Conservation (phyloP, 2,329 filamentous ascomycete species). For the Phoma sp. region DNA sequence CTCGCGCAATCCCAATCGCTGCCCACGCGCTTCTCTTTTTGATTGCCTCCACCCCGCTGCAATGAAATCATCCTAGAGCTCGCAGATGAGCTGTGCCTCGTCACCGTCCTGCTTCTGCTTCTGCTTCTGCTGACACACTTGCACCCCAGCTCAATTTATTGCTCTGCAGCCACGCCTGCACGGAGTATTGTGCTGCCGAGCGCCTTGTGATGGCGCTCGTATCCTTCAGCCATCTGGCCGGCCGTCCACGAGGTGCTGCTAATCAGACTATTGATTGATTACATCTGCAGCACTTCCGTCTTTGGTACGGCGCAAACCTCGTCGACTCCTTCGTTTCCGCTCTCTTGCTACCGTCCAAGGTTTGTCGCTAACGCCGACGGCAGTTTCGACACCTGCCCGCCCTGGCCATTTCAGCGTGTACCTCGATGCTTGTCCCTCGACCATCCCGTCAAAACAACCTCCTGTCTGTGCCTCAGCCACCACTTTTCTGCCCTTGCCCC, state of each 20-base stretch:
- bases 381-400: conserved; percentile 17
- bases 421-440: conserved; percentile 13
- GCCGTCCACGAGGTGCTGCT: background rate
- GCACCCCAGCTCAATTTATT: conserved; percentile 9
- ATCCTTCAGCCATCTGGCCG: conserved; percentile 1
- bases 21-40: conserved; percentile 1
- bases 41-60: conserved; percentile 9
- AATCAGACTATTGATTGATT: conserved; percentile 6
- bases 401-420: conserved; percentile 8
- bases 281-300: conserved; percentile 1
- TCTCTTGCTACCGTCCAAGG: conserved; percentile 2
- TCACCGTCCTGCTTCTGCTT: background rate
- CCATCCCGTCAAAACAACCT: conserved; percentile 3
- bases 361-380: conserved; percentile 15
- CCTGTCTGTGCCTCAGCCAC: conserved; percentile 15
- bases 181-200: conserved; percentile 5
- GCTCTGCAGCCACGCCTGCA: conserved; percentile 14
- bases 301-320: conserved; percentile 7
- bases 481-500: background rate
- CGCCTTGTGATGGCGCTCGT: background rate
- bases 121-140: conserved; percentile 7
- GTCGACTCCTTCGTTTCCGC: conserved; percentile 6
- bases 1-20: background rate
- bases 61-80: conserved; percentile 4
- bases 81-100: conserved; percentile 8